Evolutionary conservation across 2,329 filamentous ascomycete genomes (phyloP).

Genomic region (Trichoderma sp.): DNA sequence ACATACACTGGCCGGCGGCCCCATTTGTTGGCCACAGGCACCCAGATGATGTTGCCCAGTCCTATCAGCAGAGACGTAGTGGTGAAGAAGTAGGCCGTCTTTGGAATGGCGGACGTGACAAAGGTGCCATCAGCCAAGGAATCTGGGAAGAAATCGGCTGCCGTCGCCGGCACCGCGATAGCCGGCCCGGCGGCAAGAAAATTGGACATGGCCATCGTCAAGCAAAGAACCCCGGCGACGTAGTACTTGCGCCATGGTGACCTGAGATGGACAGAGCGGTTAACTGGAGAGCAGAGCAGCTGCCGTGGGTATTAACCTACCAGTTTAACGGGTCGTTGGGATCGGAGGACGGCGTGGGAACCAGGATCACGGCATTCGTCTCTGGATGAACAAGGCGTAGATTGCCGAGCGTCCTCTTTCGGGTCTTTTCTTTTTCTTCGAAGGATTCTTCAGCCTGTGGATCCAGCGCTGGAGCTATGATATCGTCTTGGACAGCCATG

Average conservation of each 20-base stretch:
- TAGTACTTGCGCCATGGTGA: constrained; percentile 48
- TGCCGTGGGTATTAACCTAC: constrained; percentile 31
- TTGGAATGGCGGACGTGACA: constrained; percentile 37
- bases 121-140: constrained; percentile 31
- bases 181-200: constrained; percentile 56
- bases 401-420: constrained; percentile 38
- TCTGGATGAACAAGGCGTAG: constrained; percentile 42
- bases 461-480: constrained; percentile 16
- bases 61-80: constrained; percentile 50
- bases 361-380: constrained; percentile 49
- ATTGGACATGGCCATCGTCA: constrained; percentile 56
- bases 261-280: constrained; percentile 31
- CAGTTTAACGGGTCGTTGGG: constrained; percentile 55
- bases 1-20: constrained; percentile 45
- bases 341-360: constrained; percentile 50
- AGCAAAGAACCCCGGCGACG: constrained; percentile 48
- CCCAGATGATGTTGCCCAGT: constrained; percentile 46
- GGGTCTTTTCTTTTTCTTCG: constrained; percentile 20
- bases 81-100: constrained; percentile 53
- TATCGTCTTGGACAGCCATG: constrained; percentile 8
- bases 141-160: constrained; percentile 46
- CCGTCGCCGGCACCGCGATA: constrained; percentile 49
- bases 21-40: constrained; percentile 46
- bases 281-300: not conserved
- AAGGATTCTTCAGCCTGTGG: constrained; percentile 10